These are phyloP conservation scores for Miscanthus lutarioriparius DNA, from an alignment of 176 grass and related monocot genomes.

Conservation along the genomic window DNA sequence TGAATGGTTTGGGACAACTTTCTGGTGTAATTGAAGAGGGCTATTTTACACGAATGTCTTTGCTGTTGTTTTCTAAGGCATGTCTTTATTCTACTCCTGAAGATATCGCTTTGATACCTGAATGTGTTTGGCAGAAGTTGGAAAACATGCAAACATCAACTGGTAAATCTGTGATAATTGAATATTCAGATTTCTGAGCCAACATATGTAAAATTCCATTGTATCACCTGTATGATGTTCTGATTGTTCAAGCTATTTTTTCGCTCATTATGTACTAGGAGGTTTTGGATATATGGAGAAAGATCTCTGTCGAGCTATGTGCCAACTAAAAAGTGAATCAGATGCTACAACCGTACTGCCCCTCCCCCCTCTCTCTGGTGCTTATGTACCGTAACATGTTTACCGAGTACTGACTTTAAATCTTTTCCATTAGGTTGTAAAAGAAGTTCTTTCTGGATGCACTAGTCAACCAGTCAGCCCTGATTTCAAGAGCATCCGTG, in stretches of 20 bases:
- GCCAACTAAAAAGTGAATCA: slow-evolving; percentile 75
- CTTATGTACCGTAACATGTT: background rate
- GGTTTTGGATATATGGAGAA: slow-evolving; percentile 81
- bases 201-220: slow-evolving; percentile 18
- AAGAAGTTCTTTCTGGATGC: slow-evolving; percentile 58
- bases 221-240: slow-evolving; percentile 5
- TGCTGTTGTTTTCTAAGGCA: slow-evolving; percentile 79
- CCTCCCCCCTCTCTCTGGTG: background rate
- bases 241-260: slow-evolving; percentile 7
- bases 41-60: slow-evolving; percentile 75
- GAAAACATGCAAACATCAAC: slow-evolving; percentile 73
- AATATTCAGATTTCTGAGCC: slow-evolving; percentile 9
- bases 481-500: slow-evolving; percentile 67
- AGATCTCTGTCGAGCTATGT: slow-evolving; percentile 69
- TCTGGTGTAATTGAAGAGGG: slow-evolving; percentile 64
- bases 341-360: slow-evolving; percentile 62
- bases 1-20: slow-evolving; percentile 56
- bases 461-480: slow-evolving; percentile 42
- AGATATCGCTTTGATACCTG: slow-evolving; percentile 85
- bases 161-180: slow-evolving; percentile 46
- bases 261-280: slow-evolving; percentile 39
- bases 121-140: slow-evolving; percentile 85
- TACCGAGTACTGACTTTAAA: slow-evolving; percentile 21
- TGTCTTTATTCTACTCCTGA: slow-evolving; percentile 92
- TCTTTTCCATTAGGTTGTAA: slow-evolving; percentile 59